phyloP scores from a whole-genome alignment of 257 asterid genomes.

The Primulina eburnea region DNA sequence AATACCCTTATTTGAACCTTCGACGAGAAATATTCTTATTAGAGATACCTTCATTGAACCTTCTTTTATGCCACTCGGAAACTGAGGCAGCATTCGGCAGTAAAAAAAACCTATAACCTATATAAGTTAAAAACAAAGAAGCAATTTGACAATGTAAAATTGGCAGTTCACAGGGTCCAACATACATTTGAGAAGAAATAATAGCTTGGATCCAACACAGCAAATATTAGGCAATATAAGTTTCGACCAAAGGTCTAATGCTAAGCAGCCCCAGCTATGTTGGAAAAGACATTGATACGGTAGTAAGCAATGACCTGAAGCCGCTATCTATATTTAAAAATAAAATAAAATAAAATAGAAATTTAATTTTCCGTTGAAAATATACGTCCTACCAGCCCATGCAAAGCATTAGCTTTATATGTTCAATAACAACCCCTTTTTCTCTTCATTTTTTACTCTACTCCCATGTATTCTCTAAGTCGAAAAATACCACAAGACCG shows the following conservation, averaged over 20 bases:
- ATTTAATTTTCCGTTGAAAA: slow-evolving; percentile 20
- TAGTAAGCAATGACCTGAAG: slow-evolving; percentile 35
- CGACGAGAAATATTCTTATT: not conserved
- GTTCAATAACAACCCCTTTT: not conserved
- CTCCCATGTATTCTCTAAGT: not conserved
- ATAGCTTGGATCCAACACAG: slow-evolving; percentile 31
- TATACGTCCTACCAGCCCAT: slow-evolving; percentile 38
- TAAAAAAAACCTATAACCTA: too few species aligned
- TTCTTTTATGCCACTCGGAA: not conserved
- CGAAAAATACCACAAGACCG: not conserved
- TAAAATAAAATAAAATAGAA: not conserved
- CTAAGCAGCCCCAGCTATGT: slow-evolving; percentile 46
- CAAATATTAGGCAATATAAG: slow-evolving; percentile 15
- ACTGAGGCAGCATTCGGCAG: slow-evolving; percentile 1
- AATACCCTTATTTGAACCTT: not conserved
- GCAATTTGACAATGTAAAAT: not conserved
- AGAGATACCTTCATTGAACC: not conserved
- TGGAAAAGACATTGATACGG: slow-evolving; percentile 37
- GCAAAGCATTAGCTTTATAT: slow-evolving; percentile 39
- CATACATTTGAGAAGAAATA: slow-evolving; percentile 17
- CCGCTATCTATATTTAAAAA: slow-evolving; percentile 27
- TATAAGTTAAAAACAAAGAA: not conserved
- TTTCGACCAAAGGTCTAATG: slow-evolving; percentile 25
- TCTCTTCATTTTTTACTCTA: not conserved
- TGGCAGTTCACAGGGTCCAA: slow-evolving; percentile 15